Base-by-base conservation (phyloP, 148 eudicot genomes). In the Bassia scoparia region DNA sequence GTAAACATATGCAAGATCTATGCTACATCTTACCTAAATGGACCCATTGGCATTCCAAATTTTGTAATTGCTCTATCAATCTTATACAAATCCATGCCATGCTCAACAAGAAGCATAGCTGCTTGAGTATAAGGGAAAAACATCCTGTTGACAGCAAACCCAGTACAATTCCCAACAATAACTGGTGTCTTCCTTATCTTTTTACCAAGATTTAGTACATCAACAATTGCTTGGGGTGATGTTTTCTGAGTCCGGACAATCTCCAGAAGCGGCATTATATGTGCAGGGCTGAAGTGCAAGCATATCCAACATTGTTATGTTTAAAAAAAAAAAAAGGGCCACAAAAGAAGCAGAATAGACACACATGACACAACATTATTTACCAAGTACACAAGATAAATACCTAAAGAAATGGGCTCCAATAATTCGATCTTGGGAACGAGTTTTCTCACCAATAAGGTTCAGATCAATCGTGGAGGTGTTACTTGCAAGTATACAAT, bases 351-450 rank as follows among this genome's bases (percentile, higher is more conserved):
- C 18, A 49, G 17, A 15, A 49, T 15, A 12, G 17, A 21, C 35
- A 59, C 4, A 59, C 16, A 49, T 49, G 9, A 59, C 15, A 56
- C 24, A 8, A 14, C n/a, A 43, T 35, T 27, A 44, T 38, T 33
- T 27, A 65, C 34, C 71, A 53, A 49, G 64, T 23, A 61, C n/a
- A 35, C 41, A 41, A 18, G 23, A 55, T 61, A 62, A 20, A 73
- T 78, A 91, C 98, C 98, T 94, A 80, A 94, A 94, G 81, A 94
- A 94, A 78, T 94, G 98, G 67, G 91, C 96, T 48, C 98, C 98
- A 72, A 89, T 76, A 24, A 94, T 86, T 58, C 97, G 89, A 77
- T 94, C 96, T 27, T 88, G 91, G 58, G 97, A 91, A 69, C 68
- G 84, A 34, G 91, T 91, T 78, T 91, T 94, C 83, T 91, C 87